A percentile compares a stretch with the other conserved stretches of the same genome.
These are phyloP conservation scores for Rhizopus delemar DNA, from an alignment of 371 early-diverging fungal species.

Conservation along the genomic window DNA sequence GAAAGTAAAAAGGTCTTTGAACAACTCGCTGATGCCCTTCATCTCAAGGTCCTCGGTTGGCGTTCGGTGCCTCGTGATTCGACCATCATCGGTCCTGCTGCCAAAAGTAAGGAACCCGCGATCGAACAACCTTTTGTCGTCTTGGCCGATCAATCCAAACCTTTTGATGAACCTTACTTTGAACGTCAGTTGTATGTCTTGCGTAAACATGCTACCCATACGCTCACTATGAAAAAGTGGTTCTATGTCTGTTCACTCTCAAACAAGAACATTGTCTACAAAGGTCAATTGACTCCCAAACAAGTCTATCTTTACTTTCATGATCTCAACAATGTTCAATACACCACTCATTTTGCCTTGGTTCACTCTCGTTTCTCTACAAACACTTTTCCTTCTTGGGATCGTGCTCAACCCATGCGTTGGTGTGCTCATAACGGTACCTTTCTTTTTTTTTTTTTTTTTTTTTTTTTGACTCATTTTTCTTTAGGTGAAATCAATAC, in stretches of 20 bases:
- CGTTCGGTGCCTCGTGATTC: slow-evolving; percentile 86
- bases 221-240: slow-evolving; percentile 79
- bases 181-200: slow-evolving; percentile 87
- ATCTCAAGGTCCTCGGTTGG: slow-evolving; percentile 87
- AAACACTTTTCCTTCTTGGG: slow-evolving; percentile 98
- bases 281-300: slow-evolving; percentile 92
- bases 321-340: slow-evolving; percentile 82
- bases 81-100: slow-evolving; percentile 85
- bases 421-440: slow-evolving; percentile 97
- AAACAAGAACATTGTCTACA: slow-evolving; percentile 91
- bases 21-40: slow-evolving; percentile 64
- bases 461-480: slow-evolving; percentile 4
- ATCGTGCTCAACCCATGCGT: slow-evolving; percentile 96
- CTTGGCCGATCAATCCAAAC: slow-evolving; percentile 33
- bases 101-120: slow-evolving; percentile 88
- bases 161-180: slow-evolving; percentile 74
- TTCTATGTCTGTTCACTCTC: slow-evolving; percentile 96
- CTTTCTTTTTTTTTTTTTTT: slow-evolving; percentile 8
- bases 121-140: slow-evolving; percentile 93
- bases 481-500: slow-evolving; percentile 93
- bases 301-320: slow-evolving; percentile 91
- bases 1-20: slow-evolving; percentile 80
- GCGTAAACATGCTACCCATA: slow-evolving; percentile 87
- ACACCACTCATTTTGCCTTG: slow-evolving; percentile 87
- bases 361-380: slow-evolving; percentile 98